A percentile compares a stretch with the other conserved stretches of the same genome.
These are phyloP conservation scores for Rhytidhysteron rufulum DNA, from an alignment of 2,329 filamentous ascomycete species.

Conservation along the genomic window DNA sequence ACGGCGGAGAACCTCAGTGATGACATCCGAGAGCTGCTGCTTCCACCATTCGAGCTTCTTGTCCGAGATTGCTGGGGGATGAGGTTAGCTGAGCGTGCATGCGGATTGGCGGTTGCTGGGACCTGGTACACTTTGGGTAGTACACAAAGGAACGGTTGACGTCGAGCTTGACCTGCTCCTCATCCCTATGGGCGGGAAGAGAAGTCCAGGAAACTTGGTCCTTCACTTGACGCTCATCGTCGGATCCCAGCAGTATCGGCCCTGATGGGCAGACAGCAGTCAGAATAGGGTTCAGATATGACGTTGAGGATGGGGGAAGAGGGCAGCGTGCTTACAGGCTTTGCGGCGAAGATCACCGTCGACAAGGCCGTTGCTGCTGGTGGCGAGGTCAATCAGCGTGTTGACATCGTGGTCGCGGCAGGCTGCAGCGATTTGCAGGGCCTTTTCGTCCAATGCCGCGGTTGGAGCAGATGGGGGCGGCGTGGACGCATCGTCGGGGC, in stretches of 20 bases:
- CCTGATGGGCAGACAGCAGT: slow-evolving; percentile 43
- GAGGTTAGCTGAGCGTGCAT: background rate
- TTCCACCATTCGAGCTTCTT: slow-evolving; percentile 69
- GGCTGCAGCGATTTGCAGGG: slow-evolving; percentile 35
- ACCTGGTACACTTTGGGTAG: slow-evolving; percentile 80
- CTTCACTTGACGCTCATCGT: slow-evolving; percentile 9
- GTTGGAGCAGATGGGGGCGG: slow-evolving; percentile 5
- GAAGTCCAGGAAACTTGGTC: slow-evolving; percentile 50
- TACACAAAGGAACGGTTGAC: slow-evolving; percentile 97
- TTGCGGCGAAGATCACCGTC: slow-evolving; percentile 58
- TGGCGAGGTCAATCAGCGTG: slow-evolving; percentile 40
- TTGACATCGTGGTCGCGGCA: slow-evolving; percentile 38
- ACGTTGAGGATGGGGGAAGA: slow-evolving; percentile 1
- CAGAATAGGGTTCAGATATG: slow-evolving; percentile 8
- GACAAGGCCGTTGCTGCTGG: slow-evolving; percentile 43
- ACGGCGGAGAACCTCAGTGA: slow-evolving; percentile 72
- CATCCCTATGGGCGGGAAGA: slow-evolving; percentile 77
- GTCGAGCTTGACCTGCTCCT: slow-evolving; percentile 86
- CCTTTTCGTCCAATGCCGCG: slow-evolving; percentile 22
- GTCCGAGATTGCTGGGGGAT: slow-evolving; percentile 60
- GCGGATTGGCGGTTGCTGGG: slow-evolving; percentile 7
- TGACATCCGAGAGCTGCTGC: slow-evolving; percentile 72
- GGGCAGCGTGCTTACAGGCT: slow-evolving; percentile 63
- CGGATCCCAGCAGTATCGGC: slow-evolving; percentile 54
- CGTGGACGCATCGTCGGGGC: background rate